Evolutionary conservation across 345 rosid species (phyloP), one percentile per base, ranked within the genome.

Genomic region (Bruguiera gymnorhiza): DNA sequence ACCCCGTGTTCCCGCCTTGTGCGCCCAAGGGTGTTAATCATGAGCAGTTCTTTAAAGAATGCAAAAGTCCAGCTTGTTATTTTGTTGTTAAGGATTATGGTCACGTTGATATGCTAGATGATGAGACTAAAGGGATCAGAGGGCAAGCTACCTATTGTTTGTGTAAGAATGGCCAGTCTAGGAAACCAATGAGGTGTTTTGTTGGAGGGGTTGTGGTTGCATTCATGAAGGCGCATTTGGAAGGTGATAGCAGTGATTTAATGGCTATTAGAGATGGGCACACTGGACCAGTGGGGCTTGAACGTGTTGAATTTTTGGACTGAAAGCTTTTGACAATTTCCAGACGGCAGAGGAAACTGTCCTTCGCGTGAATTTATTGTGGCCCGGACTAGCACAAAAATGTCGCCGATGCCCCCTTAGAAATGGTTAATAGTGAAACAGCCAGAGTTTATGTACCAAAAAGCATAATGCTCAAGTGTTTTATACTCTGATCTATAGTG

Each of bases 11-110:
- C 75, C 93, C 90, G 1, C 84, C 97, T 13, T 91, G 97, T n/a
- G 96, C 96, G 0, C 96, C 94, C 0, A 79, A 75, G 21, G 94
- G 98, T 19, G 85, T 86, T 57, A 93, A 87, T 82, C 98, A 93
- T 60, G 76, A 66, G 65, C 84, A 82, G 15, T 94, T 94, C 78
- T 91, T 79, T 63, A 34, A 52, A 27, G 95, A 94, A 71, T 87
- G 97, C 75, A 70, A 67, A 62, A 68, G 76, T 60, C 97, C 96
- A 34, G 93, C 89, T 8, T 88, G 86, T 70, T 83, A 91, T 81
- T 76, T 89, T 30, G 92, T 88, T 1, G 93, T 86, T 0, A 84
- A 84, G 75, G 88, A 82, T 37, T 88, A 83, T n/a, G 98, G 97
- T 6, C 98, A 88, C 70, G 66, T 88, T 20, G 97, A 89, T 73